A percentile compares a stretch with the other conserved stretches of the same genome.
Conservation (phyloP, 2,329 filamentous ascomycete genomes). For the Pseudodiploospora longispora region DNA sequence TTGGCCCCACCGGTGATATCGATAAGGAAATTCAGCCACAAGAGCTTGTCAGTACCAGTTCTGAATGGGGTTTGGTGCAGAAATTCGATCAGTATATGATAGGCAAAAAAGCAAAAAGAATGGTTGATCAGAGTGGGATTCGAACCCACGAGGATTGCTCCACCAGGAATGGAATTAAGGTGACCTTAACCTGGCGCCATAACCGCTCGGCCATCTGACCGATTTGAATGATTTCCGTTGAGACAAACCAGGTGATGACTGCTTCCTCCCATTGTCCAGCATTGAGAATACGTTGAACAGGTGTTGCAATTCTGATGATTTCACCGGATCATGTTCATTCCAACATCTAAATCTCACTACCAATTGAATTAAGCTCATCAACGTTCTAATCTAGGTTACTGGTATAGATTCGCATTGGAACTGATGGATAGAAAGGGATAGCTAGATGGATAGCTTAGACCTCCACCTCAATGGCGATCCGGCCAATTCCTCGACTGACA, state of each 20-base stretch:
- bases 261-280: too few relatives aligned
- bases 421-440: too few relatives aligned
- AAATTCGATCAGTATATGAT: not conserved
- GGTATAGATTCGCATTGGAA: too few relatives aligned
- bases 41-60: too few relatives aligned
- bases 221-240: too few relatives aligned
- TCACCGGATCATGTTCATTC: not conserved
- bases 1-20: constrained; percentile 2
- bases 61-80: too few relatives aligned
- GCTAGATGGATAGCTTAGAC: too few relatives aligned
- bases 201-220: constrained; percentile 12
- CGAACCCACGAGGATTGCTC: constrained; percentile 13
- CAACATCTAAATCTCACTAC: constrained; percentile 1
- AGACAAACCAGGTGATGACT: too few relatives aligned
- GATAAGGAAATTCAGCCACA: not conserved
- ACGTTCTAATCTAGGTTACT: too few relatives aligned
- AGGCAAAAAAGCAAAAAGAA: constrained; percentile 5
- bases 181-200: constrained; percentile 11
- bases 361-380: too few relatives aligned
- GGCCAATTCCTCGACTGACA: constrained; percentile 43
- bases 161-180: constrained; percentile 12
- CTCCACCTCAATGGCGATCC: constrained; percentile 35
- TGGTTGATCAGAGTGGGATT: constrained; percentile 10
- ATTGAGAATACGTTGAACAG: too few relatives aligned
- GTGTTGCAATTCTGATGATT: too few relatives aligned